phyloP scores from a whole-genome alignment of 2,329 filamentous ascomycete genomes.

The Dactylonectria macrodidyma region DNA sequence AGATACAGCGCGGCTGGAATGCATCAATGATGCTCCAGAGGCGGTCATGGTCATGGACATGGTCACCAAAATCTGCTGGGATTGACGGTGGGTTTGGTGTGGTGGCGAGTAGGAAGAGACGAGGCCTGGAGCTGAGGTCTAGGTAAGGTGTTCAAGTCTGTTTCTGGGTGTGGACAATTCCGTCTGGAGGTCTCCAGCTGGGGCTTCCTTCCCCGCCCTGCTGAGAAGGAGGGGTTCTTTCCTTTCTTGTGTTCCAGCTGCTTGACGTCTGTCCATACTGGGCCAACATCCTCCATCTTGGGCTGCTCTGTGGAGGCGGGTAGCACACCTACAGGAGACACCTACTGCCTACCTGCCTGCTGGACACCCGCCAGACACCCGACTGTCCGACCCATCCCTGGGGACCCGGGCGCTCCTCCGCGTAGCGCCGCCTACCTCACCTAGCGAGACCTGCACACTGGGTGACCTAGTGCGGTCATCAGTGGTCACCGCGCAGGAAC shows the following conservation, averaged over 20 bases:
- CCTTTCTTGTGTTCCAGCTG: not conserved
- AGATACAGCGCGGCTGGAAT: constrained; percentile 16
- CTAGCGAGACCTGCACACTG: not conserved
- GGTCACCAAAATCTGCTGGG: not conserved
- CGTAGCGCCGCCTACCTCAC: not conserved
- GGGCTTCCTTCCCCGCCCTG: not conserved
- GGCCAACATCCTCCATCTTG: too few species aligned
- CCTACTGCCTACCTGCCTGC: not conserved
- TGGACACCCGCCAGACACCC: too few species aligned
- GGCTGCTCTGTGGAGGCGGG: not conserved
- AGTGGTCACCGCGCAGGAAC: constrained; percentile 24
- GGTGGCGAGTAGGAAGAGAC: constrained; percentile 38
- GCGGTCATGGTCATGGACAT: constrained; percentile 18
- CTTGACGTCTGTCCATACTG: not conserved
- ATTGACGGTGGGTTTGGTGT: constrained; percentile 35
- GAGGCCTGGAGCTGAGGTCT: constrained; percentile 1
- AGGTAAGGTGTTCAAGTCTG: not conserved
- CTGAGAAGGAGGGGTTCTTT: not conserved
- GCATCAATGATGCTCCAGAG: constrained; percentile 31
- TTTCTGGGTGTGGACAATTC: not conserved
- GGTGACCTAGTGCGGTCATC: constrained; percentile 22
- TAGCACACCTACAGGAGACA: not conserved
- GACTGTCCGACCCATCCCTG: not conserved
- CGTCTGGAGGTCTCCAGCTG: not conserved
- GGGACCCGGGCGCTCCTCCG: not conserved